Percentiles rank a stretch among this genome's conserved stretches.
Evolutionary conservation across 306 rosid genomes (phyloP).

Genomic region (Quercus alba): DNA sequence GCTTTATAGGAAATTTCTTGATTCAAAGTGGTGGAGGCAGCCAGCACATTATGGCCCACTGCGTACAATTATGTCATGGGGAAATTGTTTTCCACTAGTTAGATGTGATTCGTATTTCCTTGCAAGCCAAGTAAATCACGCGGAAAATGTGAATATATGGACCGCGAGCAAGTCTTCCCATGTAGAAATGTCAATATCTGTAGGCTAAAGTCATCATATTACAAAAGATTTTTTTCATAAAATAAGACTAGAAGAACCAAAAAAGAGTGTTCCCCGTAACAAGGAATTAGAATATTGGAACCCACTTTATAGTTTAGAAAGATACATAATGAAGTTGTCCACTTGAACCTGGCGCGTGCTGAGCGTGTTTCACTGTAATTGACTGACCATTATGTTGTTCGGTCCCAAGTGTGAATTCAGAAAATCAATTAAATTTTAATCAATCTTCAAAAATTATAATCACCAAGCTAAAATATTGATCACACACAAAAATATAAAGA

Average conservation of each 20-base stretch:
- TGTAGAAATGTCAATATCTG: background rate
- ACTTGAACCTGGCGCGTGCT: constrained; percentile 3
- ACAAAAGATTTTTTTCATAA: background rate
- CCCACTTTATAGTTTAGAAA: background rate
- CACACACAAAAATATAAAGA: too few species aligned
- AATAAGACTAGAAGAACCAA: background rate
- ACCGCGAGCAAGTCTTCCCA: background rate
- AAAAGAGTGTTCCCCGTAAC: background rate
- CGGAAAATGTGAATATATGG: constrained; percentile 22
- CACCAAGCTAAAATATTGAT: too few species aligned
- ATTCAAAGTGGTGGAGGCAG: background rate
- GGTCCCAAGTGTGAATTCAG: too few species aligned
- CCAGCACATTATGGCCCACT: constrained; percentile 10
- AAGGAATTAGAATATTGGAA: constrained; percentile 3
- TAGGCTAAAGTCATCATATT: background rate
- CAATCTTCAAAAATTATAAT: too few species aligned
- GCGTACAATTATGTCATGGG: background rate
- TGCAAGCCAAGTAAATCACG: constrained; percentile 30
- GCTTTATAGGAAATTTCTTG: constrained; percentile 17
- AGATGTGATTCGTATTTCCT: constrained; percentile 25
- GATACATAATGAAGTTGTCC: background rate
- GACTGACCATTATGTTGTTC: too few species aligned
- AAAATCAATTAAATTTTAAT: too few species aligned
- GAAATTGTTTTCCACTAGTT: constrained; percentile 8
- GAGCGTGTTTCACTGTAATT: constrained; percentile 12